phyloP scores from a whole-genome alignment of 2,329 filamentous ascomycete species.

The Podosphaera fusca region DNA sequence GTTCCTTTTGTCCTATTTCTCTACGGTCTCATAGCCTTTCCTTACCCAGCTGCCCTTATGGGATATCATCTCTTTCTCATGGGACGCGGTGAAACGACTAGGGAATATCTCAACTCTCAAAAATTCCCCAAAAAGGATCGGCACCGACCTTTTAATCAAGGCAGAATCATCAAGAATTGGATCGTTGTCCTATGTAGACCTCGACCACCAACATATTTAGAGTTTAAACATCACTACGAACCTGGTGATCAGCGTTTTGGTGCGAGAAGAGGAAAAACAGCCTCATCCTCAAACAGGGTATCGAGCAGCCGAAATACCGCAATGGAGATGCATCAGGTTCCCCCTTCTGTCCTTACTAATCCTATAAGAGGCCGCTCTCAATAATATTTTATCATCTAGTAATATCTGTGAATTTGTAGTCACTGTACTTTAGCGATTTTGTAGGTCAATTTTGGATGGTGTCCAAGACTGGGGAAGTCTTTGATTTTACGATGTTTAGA shows the following conservation, averaged over 20 bases:
- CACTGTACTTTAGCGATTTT: background rate
- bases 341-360: background rate
- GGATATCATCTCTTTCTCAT: constrained; percentile 83
- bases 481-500: no score
- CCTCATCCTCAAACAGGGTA: constrained; percentile 23
- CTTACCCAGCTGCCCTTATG: constrained; percentile 66
- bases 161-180: constrained; percentile 54
- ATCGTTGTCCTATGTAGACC: constrained; percentile 61
- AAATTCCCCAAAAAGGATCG: constrained; percentile 86
- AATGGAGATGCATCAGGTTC: constrained; percentile 32
- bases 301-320: constrained; percentile 35
- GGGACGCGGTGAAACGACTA: constrained; percentile 75
- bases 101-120: constrained; percentile 88
- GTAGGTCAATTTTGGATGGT: background rate
- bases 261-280: constrained; percentile 25
- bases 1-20: constrained; percentile 77
- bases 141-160: constrained; percentile 73
- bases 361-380: background rate
- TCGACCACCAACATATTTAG: constrained; percentile 67
- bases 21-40: constrained; percentile 49
- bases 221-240: constrained; percentile 56
- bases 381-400: background rate
- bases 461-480: no score
- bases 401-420: background rate
- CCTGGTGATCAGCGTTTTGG: constrained; percentile 73